Base-by-base conservation (phyloP, 1,284 basidiomycete genomes). In the Tremellales sp. region DNA sequence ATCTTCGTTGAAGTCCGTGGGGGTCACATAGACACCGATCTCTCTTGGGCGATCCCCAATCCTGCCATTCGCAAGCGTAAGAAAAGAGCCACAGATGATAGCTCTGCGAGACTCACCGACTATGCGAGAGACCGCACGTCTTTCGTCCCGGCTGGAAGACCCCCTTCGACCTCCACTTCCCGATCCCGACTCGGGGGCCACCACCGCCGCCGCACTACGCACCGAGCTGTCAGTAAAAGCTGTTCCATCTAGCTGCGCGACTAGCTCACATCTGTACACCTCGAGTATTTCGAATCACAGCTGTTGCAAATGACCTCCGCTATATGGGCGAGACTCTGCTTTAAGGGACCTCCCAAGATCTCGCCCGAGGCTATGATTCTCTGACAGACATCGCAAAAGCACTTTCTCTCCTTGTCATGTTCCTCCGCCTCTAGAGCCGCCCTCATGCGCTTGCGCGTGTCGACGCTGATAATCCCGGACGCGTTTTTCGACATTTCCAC, bases 141-240 rank as follows among this genome's bases (percentile, higher is more conserved):
- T 74, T 73, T 24, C 74, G 60, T 4, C 70, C 71, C 3, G 61
- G 63, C 33, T 66, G 66, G 58, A 76, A 76, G 25, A 75, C 67
- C 51, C 75, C 70, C 53, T 74, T 74, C 41, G 68, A 66, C 12
- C 75, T 58, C 74, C 74, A 76, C 58, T 75, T 76, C 5, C 75
- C 75, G 21, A 74, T 74, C 1, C 74, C 73, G 6, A 69, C 55
- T n/a, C 69, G 51, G 3, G 65, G 56, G 3, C 73, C 73, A 21
- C 73, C 72, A 9, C 73, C 72, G 3, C 71, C 73, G 21, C 70
- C 70, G 40, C 70, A 72, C 57, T 72, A n/a, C n/a, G 10, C 14
- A 12, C 35, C 9, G 38, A 13, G 14, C n/a, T 40, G n/a, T n/a
- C n/a, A n/a, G n/a, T n/a, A n/a, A n/a, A n/a, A n/a, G n/a, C n/a